Evolutionary conservation across 1,139 yeast genomes (phyloP).

Genomic region (Debaryomyces subglobosus): DNA sequence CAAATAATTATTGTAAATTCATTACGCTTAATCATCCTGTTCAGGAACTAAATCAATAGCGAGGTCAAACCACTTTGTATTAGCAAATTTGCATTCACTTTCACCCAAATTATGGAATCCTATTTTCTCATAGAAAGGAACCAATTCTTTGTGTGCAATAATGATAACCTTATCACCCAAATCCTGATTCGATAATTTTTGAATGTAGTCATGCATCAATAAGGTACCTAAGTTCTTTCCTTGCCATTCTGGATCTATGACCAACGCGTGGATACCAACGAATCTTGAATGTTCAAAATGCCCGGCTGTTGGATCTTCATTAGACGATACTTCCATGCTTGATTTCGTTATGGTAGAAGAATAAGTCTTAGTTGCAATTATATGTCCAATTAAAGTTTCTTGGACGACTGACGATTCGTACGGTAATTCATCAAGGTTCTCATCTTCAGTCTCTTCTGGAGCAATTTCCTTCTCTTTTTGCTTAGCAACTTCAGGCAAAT

Average conservation of each 20-base stretch:
- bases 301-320: slow-evolving; percentile 49
- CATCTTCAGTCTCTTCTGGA: slow-evolving; percentile 30
- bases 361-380: slow-evolving; percentile 77
- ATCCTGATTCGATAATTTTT: slow-evolving; percentile 84
- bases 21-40: slow-evolving; percentile 38
- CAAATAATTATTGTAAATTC: background rate
- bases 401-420: slow-evolving; percentile 51
- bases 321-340: slow-evolving; percentile 65
- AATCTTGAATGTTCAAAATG: slow-evolving; percentile 75
- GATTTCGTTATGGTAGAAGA: slow-evolving; percentile 57
- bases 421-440: slow-evolving; percentile 46
- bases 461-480: slow-evolving; percentile 28
- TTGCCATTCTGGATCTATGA: slow-evolving; percentile 76
- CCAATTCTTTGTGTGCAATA: slow-evolving; percentile 68
- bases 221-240: slow-evolving; percentile 82
- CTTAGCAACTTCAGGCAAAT: slow-evolving; percentile 48
- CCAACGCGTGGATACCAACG: slow-evolving; percentile 84
- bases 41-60: slow-evolving; percentile 63
- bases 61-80: slow-evolving; percentile 68
- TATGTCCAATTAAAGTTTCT: slow-evolving; percentile 81
- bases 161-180: slow-evolving; percentile 79
- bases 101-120: slow-evolving; percentile 73
- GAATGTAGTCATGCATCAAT: slow-evolving; percentile 85
- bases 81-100: slow-evolving; percentile 63
- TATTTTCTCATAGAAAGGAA: slow-evolving; percentile 76